Percentiles rank a stretch among this genome's conserved stretches.
phyloP scores from a whole-genome alignment of 1,284 basidiomycete genomes.

The Pseudozyma thailandica region DNA sequence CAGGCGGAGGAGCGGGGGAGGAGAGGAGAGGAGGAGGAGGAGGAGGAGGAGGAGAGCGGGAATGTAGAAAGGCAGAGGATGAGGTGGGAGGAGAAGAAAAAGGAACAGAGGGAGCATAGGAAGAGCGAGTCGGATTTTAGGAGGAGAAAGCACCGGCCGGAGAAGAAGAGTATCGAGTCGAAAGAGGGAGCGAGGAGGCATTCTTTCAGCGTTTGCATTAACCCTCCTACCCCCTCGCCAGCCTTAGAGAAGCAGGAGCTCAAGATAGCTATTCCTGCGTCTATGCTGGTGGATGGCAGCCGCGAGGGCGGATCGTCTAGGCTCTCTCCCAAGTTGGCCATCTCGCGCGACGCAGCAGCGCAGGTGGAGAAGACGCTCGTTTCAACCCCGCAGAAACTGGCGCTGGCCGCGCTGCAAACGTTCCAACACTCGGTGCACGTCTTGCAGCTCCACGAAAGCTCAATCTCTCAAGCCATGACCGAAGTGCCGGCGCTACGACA shows the following conservation, averaged over 20 bases:
- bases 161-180: slow-evolving; percentile 1
- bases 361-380: slow-evolving; percentile 35
- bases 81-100: background rate
- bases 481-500: slow-evolving; percentile 37
- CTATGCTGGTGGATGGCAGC: background rate
- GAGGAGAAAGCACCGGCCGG: background rate
- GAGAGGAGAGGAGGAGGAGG: background rate
- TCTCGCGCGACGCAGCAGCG: background rate
- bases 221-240: no score
- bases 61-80: background rate
- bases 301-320: no score
- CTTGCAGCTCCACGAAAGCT: slow-evolving; percentile 23
- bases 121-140: background rate
- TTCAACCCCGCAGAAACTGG: slow-evolving; percentile 32
- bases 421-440: slow-evolving; percentile 36
- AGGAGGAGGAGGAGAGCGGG: background rate
- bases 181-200: slow-evolving; percentile 24
- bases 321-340: background rate
- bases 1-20: slow-evolving; percentile 1
- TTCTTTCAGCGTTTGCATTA: background rate
- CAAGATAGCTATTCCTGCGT: background rate
- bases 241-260: background rate
- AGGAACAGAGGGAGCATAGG: background rate
- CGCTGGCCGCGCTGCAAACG: slow-evolving; percentile 36
- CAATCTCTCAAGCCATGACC: slow-evolving; percentile 31